Evolutionary conservation across 768 basidiomycete genomes (phyloP).

Genomic region (Tulasnella sp.): DNA sequence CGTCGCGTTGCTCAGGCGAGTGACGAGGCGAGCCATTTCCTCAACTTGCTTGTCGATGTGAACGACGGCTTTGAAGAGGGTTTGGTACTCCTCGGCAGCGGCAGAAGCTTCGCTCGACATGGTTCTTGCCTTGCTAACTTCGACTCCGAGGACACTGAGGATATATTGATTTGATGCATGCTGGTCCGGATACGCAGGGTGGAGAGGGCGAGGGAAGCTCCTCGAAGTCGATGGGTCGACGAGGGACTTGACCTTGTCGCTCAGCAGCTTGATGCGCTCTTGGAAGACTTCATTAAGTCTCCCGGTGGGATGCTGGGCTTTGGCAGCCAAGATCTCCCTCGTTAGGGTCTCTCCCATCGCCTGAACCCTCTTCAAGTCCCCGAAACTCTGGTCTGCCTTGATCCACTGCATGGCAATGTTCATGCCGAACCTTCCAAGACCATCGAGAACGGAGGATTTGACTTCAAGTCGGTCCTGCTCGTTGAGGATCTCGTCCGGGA

Average conservation of each 20-base stretch:
- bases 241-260: conserved; percentile 55
- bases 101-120: conserved; percentile 43
- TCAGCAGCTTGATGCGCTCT: conserved; percentile 60
- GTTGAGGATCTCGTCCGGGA: conserved; percentile 80
- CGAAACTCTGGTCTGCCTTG: conserved; percentile 82
- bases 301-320: conserved; percentile 61
- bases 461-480: conserved; percentile 85
- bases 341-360: conserved; percentile 58
- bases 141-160: conserved; percentile 52
- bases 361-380: conserved; percentile 78
- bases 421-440: conserved; percentile 40
- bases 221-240: conserved; percentile 52
- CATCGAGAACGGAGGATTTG: conserved; percentile 63
- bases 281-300: conserved; percentile 63
- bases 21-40: conserved; percentile 41
- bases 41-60: conserved; percentile 54
- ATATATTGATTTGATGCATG: conserved; percentile 53
- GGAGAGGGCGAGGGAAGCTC: conserved; percentile 62
- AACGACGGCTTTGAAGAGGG: conserved; percentile 58
- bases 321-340: conserved; percentile 73
- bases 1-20: neutral
- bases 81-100: conserved; percentile 63
- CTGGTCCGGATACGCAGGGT: conserved; percentile 68
- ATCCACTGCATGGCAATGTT: conserved; percentile 28
- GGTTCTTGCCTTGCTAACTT: conserved; percentile 50